These are phyloP conservation scores for Phialophora expanda DNA, from an alignment of 2,329 filamentous ascomycete species.

Conservation along the genomic window DNA sequence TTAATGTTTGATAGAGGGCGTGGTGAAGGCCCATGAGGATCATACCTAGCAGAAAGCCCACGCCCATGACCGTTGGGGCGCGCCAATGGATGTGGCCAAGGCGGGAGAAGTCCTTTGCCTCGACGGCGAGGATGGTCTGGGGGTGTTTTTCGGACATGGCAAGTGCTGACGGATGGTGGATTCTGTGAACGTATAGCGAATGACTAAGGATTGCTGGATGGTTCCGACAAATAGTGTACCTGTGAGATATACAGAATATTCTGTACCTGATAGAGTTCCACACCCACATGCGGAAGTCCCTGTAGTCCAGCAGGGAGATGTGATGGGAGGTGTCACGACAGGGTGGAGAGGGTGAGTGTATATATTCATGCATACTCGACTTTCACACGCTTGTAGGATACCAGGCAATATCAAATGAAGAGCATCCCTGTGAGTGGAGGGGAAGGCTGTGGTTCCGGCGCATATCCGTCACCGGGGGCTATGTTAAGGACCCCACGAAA, in stretches of 20 bases:
- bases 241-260: background rate
- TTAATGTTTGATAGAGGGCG: constrained; percentile 19
- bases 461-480: background rate
- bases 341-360: background rate
- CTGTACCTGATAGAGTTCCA: background rate
- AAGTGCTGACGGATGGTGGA: background rate
- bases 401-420: background rate
- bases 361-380: background rate
- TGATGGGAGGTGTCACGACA: background rate
- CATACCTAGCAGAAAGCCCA: constrained; percentile 17
- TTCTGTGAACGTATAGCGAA: background rate
- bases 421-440: background rate
- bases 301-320: background rate
- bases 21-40: constrained; percentile 24
- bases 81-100: constrained; percentile 24
- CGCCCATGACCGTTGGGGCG: constrained; percentile 24
- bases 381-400: background rate
- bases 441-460: background rate
- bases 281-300: no score
- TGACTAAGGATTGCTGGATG: background rate
- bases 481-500: background rate
- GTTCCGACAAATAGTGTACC: background rate
- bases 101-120: constrained; percentile 19
- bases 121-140: constrained; percentile 4
- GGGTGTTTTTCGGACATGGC: constrained; percentile 14